These are phyloP conservation scores for Penicillium brasilianum DNA, from an alignment of 2,329 filamentous ascomycete species.

Conservation along the genomic window DNA sequence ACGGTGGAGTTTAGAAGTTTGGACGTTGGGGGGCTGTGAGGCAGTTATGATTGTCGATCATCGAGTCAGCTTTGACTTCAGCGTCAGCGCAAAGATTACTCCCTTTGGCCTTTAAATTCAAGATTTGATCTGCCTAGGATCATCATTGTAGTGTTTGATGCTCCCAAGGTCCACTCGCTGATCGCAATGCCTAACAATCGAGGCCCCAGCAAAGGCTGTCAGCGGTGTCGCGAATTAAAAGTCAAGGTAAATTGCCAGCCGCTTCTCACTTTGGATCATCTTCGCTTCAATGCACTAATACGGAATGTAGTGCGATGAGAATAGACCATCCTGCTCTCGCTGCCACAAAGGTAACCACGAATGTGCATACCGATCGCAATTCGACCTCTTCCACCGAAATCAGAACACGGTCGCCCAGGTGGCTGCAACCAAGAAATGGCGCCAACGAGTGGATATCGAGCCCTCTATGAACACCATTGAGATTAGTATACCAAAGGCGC, in stretches of 20 bases:
- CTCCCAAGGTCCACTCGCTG: not conserved
- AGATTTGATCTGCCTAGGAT: not conserved
- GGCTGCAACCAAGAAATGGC: slow-evolving; percentile 18
- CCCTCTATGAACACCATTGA: not conserved
- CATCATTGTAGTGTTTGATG: not conserved
- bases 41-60: not conserved
- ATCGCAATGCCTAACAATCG: slow-evolving; percentile 13
- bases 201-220: slow-evolving; percentile 20
- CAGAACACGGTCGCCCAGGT: slow-evolving; percentile 15
- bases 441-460: slow-evolving; percentile 14
- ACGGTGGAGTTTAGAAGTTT: not conserved
- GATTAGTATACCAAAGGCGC: not conserved
- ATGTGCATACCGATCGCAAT: slow-evolving; percentile 16
- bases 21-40: not conserved
- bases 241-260: slow-evolving; percentile 11
- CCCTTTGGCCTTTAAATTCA: not conserved
- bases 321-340: slow-evolving; percentile 11
- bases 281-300: slow-evolving; percentile 1
- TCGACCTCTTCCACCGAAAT: slow-evolving; percentile 19
- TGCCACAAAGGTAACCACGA: slow-evolving; percentile 10
- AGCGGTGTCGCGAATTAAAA: slow-evolving; percentile 18
- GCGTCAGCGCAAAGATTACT: not conserved
- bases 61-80: not conserved
- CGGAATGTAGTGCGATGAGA: slow-evolving; percentile 13
- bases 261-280: not conserved